Base-by-base conservation (phyloP, 1,284 basidiomycete genomes). In the Apiotrichum domesticum region DNA sequence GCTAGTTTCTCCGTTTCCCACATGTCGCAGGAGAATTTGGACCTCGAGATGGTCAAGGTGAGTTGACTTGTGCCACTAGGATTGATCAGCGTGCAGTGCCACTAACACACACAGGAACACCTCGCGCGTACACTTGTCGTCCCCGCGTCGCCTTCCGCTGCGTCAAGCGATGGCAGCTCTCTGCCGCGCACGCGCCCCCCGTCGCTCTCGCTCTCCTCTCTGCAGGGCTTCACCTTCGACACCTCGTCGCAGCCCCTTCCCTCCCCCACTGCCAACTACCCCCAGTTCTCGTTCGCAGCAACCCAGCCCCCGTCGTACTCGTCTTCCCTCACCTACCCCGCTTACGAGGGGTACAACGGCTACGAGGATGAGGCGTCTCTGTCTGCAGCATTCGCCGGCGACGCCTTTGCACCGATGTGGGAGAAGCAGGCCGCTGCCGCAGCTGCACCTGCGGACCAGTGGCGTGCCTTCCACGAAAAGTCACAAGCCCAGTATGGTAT, bases 31-130 rank as follows among this genome's bases (percentile, higher is more conserved):
- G 66, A 74, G 54, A 69, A 67, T 8, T 63, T 71, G 46, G 72
- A 77, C 41, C 57, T 77, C 29, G 62, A 67, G 53, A 66, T 66
- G 53, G 57, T 77, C 35, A 72, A 74, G 54, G 74, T 74, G 52
- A 61, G 69, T 39, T 33, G 14, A 29, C 40, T 4, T 3, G 8
- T 6, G 21, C 8, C 45, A 7, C 45, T 7, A 9, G 40, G 4
- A 35, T 35, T 6, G 1, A 29, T 11, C 33, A 15, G 15, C 6
- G 44, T 29, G 29, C 29, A 3, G 29, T 29, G 47, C 14, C 34
- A 35, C 37, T 49, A 32, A 47, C 57, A 47, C 49, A 29, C 5
- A 5, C 43, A 58, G 56, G 61, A 57, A 2, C 39, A 55, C 32
- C 58, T 63, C 11, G 62, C 58, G 2, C 58, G 62, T 41, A 56